These are phyloP conservation scores for Dioscorea zingiberensis DNA, from an alignment of 106 monocot species.

Conservation along the genomic window DNA sequence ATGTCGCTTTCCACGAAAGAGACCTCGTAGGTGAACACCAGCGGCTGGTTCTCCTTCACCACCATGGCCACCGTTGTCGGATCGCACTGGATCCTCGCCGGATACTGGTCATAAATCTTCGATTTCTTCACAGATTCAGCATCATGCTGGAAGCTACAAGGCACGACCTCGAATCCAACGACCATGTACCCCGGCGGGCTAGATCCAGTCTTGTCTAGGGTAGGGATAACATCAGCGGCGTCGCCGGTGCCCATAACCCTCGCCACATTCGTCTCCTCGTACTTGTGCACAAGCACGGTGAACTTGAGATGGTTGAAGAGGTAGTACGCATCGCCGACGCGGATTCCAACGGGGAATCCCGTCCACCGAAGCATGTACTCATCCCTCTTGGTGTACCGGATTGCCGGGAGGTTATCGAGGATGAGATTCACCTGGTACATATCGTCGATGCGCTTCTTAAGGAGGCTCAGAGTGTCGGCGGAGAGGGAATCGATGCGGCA, in stretches of 20 bases:
- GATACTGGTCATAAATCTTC: constrained; percentile 37
- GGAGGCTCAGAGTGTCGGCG: background rate
- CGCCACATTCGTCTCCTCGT: constrained; percentile 20
- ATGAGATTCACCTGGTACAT: constrained; percentile 47
- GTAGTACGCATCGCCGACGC: constrained; percentile 23
- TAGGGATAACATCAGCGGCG: constrained; percentile 8
- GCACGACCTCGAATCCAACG: constrained; percentile 50
- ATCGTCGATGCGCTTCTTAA: constrained; percentile 27
- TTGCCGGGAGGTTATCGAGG: constrained; percentile 50
- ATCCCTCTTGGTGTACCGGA: constrained; percentile 27
- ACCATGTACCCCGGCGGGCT: constrained; percentile 34
- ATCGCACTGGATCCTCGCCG: constrained; percentile 34
- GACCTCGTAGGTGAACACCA: constrained; percentile 52
- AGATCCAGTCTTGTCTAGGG: background rate
- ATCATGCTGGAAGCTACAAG: constrained; percentile 43
- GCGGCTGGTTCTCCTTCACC: constrained; percentile 27
- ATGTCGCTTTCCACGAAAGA: constrained; percentile 37
- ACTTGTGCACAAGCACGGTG: constrained; percentile 37
- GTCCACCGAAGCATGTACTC: constrained; percentile 27
- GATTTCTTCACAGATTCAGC: constrained; percentile 15
- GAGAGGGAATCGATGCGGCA: constrained; percentile 20
- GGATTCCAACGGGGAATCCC: constrained; percentile 39
- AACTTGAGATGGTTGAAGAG: constrained; percentile 49
- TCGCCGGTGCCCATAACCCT: constrained; percentile 21
- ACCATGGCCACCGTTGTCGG: constrained; percentile 22